These are phyloP conservation scores for Berberis thunbergii DNA, from an alignment of 164 flowering plant genomes.

Conservation along the genomic window DNA sequence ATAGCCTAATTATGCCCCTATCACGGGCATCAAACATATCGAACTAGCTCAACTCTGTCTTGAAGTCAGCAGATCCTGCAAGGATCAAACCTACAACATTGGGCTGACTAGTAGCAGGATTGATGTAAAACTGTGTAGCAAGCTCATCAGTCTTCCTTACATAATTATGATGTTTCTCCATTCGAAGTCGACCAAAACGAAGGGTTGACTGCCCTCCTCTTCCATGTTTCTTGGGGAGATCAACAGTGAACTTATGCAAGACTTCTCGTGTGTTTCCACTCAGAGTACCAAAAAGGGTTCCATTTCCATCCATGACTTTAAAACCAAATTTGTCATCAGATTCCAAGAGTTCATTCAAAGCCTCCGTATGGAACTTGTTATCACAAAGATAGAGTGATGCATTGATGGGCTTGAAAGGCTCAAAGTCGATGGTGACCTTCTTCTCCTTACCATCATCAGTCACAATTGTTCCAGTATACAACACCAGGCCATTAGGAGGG, in stretches of 20 bases:
- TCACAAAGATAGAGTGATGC: constrained; percentile 1
- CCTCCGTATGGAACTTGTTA: constrained; percentile 1
- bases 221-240: constrained; percentile 3
- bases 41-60: constrained; percentile 3
- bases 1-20: no score
- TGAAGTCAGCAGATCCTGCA: constrained; percentile 5
- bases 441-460: constrained; percentile 3
- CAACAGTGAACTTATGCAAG: constrained; percentile 1
- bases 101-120: constrained; percentile 3
- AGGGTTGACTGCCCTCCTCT: constrained; percentile 5
- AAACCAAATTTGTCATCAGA: constrained; percentile 3
- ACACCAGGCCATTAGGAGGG: constrained; percentile 3
- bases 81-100: constrained; percentile 2
- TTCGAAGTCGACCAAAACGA: constrained; percentile 4
- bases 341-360: background rate
- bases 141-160: constrained; percentile 5
- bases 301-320: constrained; percentile 3
- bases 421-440: constrained; percentile 1
- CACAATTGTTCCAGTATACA: constrained; percentile 2
- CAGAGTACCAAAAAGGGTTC: constrained; percentile 4
- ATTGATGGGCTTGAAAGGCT: constrained; percentile 5
- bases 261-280: constrained; percentile 5
- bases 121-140: constrained; percentile 3
- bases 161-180: constrained; percentile 6
- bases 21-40: constrained; percentile 1